These are phyloP conservation scores for Globisporangium alternatum DNA, from an alignment of 352 stramenopile genomes.

Conservation along the genomic window DNA sequence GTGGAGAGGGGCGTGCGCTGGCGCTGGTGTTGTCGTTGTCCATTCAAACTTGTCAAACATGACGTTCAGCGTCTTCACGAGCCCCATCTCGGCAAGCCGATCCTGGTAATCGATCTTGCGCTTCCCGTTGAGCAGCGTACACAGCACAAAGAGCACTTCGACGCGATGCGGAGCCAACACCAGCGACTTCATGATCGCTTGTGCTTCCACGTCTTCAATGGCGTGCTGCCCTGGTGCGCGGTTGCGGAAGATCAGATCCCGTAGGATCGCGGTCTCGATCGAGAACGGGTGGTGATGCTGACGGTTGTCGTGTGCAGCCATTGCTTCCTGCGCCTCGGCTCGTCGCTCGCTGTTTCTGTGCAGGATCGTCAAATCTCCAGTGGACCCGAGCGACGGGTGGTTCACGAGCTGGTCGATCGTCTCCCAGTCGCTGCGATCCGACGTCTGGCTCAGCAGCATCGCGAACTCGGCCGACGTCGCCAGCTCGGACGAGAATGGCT, in stretches of 20 bases:
- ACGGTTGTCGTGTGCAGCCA: conserved; percentile 13
- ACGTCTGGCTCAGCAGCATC: conserved; percentile 72
- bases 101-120: conserved; percentile 93
- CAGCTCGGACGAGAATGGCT: conserved; percentile 78
- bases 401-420: conserved; percentile 60
- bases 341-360: conserved; percentile 25
- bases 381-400: conserved; percentile 39
- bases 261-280: conserved; percentile 64
- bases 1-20: conserved; percentile 58
- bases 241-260: conserved; percentile 72
- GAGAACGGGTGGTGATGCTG: conserved; percentile 47
- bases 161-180: conserved; percentile 92
- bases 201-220: conserved; percentile 64
- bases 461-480: conserved; percentile 80
- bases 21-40: conserved; percentile 42
- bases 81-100: conserved; percentile 78
- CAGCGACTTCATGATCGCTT: conserved; percentile 92
- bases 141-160: conserved; percentile 96
- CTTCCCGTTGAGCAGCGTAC: conserved; percentile 93
- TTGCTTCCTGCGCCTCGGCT: conserved; percentile 7
- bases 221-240: conserved; percentile 45
- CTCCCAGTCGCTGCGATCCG: conserved; percentile 74
- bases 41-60: conserved; percentile 96
- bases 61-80: conserved; percentile 88
- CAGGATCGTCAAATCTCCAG: conserved; percentile 54